Evolutionary conservation across 2,329 filamentous ascomycete species (phyloP).

Genomic region (Colletotrichum costaricense): DNA sequence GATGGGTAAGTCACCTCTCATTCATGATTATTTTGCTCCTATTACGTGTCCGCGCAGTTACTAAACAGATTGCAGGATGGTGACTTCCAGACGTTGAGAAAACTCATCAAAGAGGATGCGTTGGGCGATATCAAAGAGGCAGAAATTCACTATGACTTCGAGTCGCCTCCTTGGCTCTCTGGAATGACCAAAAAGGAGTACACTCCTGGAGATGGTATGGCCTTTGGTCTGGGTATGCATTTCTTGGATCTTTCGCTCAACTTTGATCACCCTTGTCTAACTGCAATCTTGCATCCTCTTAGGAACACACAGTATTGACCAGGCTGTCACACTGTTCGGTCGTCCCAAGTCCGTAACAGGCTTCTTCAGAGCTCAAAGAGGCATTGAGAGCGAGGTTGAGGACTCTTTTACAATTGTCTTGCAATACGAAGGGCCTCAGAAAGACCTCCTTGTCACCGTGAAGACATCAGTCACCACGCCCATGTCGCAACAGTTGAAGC

Average conservation of each 20-base stretch:
- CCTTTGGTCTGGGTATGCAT: constrained; percentile 52
- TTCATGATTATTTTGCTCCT: rapidly evolving
- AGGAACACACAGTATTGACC: constrained; percentile 72
- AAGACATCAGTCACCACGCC: constrained; percentile 70
- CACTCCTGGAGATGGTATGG: constrained; percentile 51
- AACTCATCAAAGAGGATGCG: constrained; percentile 62
- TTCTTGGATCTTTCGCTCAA: rapidly evolving
- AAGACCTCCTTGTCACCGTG: constrained; percentile 65
- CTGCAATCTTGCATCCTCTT: background rate
- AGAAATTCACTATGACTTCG: constrained; percentile 73
- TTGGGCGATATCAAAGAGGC: constrained; percentile 73
- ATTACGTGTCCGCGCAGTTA: no score
- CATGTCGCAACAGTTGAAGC: constrained; percentile 70
- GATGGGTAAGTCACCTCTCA: constrained; percentile 5
- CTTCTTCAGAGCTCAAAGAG: constrained; percentile 66
- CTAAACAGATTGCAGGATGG: constrained; percentile 53
- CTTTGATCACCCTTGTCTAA: background rate
- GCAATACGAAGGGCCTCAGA: constrained; percentile 60
- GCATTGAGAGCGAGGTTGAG: constrained; percentile 52
- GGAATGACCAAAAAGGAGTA: constrained; percentile 46
- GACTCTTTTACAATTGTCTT: constrained; percentile 68
- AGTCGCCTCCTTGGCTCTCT: constrained; percentile 52
- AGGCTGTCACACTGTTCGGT: constrained; percentile 68
- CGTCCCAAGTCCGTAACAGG: constrained; percentile 67
- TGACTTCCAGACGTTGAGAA: constrained; percentile 70